Conservation (phyloP, 2,329 filamentous ascomycete genomes). For the Calonectria fujianensis region DNA sequence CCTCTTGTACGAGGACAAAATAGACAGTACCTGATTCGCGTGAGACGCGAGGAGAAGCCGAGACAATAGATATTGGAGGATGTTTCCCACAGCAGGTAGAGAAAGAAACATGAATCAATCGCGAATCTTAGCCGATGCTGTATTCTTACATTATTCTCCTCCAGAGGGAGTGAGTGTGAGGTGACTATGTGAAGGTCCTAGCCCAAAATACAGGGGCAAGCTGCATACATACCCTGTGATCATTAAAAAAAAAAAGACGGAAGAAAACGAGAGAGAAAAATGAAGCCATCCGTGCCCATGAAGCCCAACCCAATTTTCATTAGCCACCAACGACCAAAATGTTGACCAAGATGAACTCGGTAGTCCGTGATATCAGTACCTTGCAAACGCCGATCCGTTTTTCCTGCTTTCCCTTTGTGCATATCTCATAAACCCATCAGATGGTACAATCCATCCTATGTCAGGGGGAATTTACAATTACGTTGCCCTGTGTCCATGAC, state of each 20-base stretch:
- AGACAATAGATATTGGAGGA: constrained; percentile 31
- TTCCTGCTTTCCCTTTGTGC: neutral
- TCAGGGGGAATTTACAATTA: neutral
- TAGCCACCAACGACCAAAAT: neutral
- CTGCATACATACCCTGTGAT: neutral
- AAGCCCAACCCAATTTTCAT: constrained; percentile 5
- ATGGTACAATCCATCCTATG: neutral
- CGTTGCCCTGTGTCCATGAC: neutral
- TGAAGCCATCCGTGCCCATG: neutral
- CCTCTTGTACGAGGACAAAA: constrained; percentile 13
- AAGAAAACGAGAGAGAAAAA: neutral
- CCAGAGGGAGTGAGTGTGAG: neutral
- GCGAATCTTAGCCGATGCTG: neutral
- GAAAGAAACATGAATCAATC: constrained; percentile 3
- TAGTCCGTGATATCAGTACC: neutral
- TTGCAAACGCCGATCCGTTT: constrained; percentile 8
- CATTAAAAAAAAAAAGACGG: neutral
- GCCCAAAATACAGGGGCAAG: neutral
- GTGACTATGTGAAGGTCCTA: neutral
- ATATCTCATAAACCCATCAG: constrained; percentile 13
- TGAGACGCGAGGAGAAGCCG: constrained; percentile 5
- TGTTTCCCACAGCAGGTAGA: constrained; percentile 4
- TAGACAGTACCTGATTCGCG: constrained; percentile 28
- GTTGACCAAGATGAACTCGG: neutral
- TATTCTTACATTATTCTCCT: neutral